Evolutionary conservation across 768 basidiomycete genomes (phyloP), one percentile per base, ranked within the genome.

Genomic region (Cystoderma amianthinum): DNA sequence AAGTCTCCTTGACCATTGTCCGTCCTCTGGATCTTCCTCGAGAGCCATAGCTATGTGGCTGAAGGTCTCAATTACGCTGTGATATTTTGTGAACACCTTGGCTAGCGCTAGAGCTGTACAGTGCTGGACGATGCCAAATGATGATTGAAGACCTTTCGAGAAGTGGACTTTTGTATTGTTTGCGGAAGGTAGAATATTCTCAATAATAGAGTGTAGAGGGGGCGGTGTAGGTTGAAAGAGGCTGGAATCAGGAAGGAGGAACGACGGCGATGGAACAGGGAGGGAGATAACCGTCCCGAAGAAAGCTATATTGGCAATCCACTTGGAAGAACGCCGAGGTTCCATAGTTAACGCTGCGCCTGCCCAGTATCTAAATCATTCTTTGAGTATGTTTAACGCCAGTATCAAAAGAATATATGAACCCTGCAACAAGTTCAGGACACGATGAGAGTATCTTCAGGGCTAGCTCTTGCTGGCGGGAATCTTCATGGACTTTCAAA

Each of bases 291-390:
- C 73, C 5, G 71, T 70, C 2, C 84, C 88, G 30, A 89, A 78
- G 54, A 93, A 85, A 3, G 88, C 69, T 48, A 96, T 81, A 44
- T 92, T 95, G 0, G 85, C 78, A 22, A 97, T 81, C 93, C 95
- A 98, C 54, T 83, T 85, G 0, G 86, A 86, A 0, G 88, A 87
- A 4, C 93, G 72, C 2, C 91, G 80, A 0, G 92, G 90, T 51
- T 95, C 91, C 3, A 94, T 69, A 0, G 87, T 85, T 23, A 90
- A 61, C 2, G 72, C 71, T 3, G 75, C 78, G 1, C 69, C 69
- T 11, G 79, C 56, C 85, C 87, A 90, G 52, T 83, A 91, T 12
- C 85, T 88, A 47, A 21, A 6, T 19, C 49, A 7, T 43, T 9
- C 36, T 47, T 42, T 61, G 39, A 45, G 39, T 49, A 41, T 36